Percentiles rank a stretch among this genome's conserved stretches.
phyloP scores from a whole-genome alignment of 2,329 filamentous ascomycete species.

The Hymenoscyphus scutula region DNA sequence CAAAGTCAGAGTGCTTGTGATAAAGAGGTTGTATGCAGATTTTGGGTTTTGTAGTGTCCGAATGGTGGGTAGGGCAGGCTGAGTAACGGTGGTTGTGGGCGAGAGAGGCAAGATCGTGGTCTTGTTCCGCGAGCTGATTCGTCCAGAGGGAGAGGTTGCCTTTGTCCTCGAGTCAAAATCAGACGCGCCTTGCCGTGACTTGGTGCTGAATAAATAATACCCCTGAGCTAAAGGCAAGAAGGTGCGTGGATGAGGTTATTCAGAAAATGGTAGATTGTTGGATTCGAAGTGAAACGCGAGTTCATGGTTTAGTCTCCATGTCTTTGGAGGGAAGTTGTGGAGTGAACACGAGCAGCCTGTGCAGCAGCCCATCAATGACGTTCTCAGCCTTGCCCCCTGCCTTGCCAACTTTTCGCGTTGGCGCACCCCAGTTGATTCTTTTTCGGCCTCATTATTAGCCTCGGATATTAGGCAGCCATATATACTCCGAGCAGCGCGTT shows the following conservation, averaged over 20 bases:
- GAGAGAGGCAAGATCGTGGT: neutral
- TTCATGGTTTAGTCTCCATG: neutral
- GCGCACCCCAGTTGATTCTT: neutral
- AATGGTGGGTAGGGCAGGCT: neutral
- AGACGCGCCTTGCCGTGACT: neutral
- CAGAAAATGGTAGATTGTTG: neutral
- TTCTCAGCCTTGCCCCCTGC: neutral
- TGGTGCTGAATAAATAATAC: neutral
- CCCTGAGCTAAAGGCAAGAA: neutral
- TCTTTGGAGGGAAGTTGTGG: neutral
- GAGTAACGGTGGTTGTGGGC: neutral
- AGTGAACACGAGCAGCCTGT: too few species aligned
- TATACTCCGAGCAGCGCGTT: neutral
- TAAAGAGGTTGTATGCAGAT: neutral
- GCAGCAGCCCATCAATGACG: too few species aligned
- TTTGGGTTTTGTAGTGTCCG: neutral
- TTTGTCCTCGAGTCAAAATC: neutral
- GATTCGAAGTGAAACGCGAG: neutral
- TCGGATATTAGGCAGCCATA: neutral
- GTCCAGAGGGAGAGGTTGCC: neutral
- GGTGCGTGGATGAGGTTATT: neutral
- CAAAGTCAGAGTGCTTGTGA: neutral
- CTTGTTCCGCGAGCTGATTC: neutral
- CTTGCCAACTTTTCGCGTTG: neutral
- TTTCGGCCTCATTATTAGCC: neutral